Evolutionary conservation across 306 rosid species (phyloP).

Genomic region (Quercus ilex): DNA sequence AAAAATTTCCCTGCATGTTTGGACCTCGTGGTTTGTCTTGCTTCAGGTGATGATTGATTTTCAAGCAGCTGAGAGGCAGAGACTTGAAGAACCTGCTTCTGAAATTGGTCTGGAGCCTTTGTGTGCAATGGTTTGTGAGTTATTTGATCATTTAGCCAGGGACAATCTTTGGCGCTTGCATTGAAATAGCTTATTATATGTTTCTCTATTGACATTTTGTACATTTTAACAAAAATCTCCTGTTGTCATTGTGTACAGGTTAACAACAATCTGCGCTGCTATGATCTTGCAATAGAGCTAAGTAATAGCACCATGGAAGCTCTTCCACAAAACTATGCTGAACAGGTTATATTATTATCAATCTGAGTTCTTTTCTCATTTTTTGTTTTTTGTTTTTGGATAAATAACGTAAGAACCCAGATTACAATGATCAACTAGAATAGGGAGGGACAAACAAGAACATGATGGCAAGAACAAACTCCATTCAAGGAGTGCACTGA

Average conservation of each 20-base stretch:
- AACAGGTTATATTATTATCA: constrained; percentile 61
- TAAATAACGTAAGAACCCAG: too few species aligned
- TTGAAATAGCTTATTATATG: constrained; percentile 13
- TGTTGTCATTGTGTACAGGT: constrained; percentile 46
- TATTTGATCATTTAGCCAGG: constrained; percentile 6
- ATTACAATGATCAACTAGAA: too few species aligned
- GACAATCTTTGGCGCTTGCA: constrained; percentile 12
- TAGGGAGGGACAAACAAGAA: too few species aligned
- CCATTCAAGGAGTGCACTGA: too few species aligned
- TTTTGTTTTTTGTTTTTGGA: not conserved
- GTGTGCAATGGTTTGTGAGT: constrained; percentile 84
- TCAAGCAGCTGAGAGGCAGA: constrained; percentile 92
- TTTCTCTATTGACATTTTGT: constrained; percentile 5
- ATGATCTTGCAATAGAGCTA: constrained; percentile 95
- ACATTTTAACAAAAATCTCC: constrained; percentile 80
- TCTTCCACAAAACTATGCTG: constrained; percentile 86
- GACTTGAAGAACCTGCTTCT: constrained; percentile 91
- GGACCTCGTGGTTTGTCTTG: constrained; percentile 9
- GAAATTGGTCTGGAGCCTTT: constrained; percentile 92
- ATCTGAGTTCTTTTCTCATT: constrained; percentile 22
- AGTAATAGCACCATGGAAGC: constrained; percentile 90
- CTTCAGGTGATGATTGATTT: constrained; percentile 93
- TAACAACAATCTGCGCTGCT: constrained; percentile 95
- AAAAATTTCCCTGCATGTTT: not conserved
- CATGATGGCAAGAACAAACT: too few species aligned